Conservation (phyloP, 1,139 yeast species). For the Blastobotrys elegans region DNA sequence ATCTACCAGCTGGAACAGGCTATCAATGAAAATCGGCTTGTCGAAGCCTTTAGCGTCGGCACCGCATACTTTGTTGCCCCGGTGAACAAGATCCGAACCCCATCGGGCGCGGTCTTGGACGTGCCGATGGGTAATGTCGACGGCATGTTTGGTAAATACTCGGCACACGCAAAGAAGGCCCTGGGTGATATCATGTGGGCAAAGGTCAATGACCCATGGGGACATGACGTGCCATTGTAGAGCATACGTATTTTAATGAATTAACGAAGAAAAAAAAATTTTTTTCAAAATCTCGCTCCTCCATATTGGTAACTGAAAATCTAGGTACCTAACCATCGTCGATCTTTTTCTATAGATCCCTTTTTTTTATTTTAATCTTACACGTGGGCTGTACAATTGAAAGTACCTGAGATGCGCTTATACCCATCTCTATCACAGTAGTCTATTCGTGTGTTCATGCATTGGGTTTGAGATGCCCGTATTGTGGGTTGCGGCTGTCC, state of each 20-base stretch:
- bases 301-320: neutral
- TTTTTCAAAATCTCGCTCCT: neutral
- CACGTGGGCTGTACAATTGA: neutral
- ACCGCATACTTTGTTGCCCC: constrained; percentile 44
- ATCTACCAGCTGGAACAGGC: constrained; percentile 37
- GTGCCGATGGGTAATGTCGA: constrained; percentile 35
- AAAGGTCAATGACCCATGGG: constrained; percentile 28
- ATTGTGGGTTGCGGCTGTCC: too few species aligned
- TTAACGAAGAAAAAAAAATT: neutral
- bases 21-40: constrained; percentile 37
- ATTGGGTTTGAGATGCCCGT: too few species aligned
- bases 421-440: too few species aligned
- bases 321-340: neutral
- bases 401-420: too few species aligned
- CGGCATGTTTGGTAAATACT: constrained; percentile 32
- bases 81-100: constrained; percentile 35
- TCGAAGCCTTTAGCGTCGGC: constrained; percentile 43
- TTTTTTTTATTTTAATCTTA: too few species aligned
- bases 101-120: constrained; percentile 34
- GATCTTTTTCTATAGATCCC: neutral
- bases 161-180: constrained; percentile 32
- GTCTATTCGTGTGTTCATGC: too few species aligned
- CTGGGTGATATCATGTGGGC: constrained; percentile 39
- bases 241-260: neutral
- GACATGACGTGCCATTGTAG: constrained; percentile 14